A percentile compares a stretch with the other conserved stretches of the same genome.
These are phyloP conservation scores for Elongisporangium undulatum DNA, from an alignment of 352 stramenopile genomes.

Conservation along the genomic window DNA sequence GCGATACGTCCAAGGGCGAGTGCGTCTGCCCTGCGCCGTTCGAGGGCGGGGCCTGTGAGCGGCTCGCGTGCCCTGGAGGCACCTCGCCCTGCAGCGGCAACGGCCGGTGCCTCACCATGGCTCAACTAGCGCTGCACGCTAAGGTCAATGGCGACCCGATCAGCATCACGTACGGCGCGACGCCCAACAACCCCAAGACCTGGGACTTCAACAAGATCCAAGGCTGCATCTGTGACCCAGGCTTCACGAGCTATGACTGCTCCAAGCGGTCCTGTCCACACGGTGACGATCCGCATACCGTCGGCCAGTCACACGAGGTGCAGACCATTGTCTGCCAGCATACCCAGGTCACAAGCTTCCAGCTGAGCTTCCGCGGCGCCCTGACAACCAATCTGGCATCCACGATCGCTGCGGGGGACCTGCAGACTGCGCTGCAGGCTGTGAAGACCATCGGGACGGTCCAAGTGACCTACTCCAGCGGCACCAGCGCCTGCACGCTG, in stretches of 20 bases:
- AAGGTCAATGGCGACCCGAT: slow-evolving; percentile 46
- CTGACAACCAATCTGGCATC: slow-evolving; percentile 31
- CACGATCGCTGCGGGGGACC: slow-evolving; percentile 18
- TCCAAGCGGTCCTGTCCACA: slow-evolving; percentile 45
- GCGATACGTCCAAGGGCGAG: slow-evolving; percentile 51
- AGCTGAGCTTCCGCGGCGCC: slow-evolving; percentile 56
- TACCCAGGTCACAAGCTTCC: slow-evolving; percentile 40
- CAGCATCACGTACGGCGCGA: slow-evolving; percentile 51
- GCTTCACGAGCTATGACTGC: slow-evolving; percentile 86
- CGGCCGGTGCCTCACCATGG: slow-evolving; percentile 68
- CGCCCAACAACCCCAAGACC: slow-evolving; percentile 59
- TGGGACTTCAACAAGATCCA: slow-evolving; percentile 89
- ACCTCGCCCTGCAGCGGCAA: slow-evolving; percentile 53
- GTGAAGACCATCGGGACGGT: slow-evolving; percentile 36
- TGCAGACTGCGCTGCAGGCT: slow-evolving; percentile 37
- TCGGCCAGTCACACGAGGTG: slow-evolving; percentile 48
- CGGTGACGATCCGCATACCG: slow-evolving; percentile 68
- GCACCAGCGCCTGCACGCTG: slow-evolving; percentile 42
- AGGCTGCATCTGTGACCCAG: slow-evolving; percentile 84
- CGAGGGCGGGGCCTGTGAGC: slow-evolving; percentile 62
- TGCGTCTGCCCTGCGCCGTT: slow-evolving; percentile 63
- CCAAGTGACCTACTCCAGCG: slow-evolving; percentile 48
- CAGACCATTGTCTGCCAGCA: slow-evolving; percentile 56
- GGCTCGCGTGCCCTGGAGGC: slow-evolving; percentile 61
- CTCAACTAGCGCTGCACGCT: slow-evolving; percentile 45